Base-by-base conservation (phyloP, 2,329 filamentous ascomycete genomes). In the Cercospora sesami region DNA sequence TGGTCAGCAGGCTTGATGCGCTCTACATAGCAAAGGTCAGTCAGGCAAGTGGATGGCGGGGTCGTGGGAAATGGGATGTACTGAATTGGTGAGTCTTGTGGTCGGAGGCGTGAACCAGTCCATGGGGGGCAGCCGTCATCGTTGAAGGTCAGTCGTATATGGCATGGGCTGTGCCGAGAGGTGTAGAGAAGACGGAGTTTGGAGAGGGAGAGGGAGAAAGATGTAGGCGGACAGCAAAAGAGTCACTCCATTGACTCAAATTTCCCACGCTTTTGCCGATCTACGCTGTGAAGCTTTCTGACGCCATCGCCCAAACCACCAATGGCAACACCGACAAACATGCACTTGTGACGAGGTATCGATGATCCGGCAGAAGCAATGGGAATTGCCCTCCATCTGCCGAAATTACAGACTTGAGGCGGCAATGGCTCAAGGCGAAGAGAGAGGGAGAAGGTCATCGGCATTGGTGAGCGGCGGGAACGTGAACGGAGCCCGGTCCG, bases 1-100 rank as follows among this genome's bases (percentile, higher is more conserved):
- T 97, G 93, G 45, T 78, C 77, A 26, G 67, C 63, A 10, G 76
- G 73, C 33, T 71, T 75, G 48, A 75, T 74, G 64, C 76, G 71
- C 69, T 73, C 76, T 78, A 67, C 16, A 7, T 10, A 14, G 8
- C 48, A 26, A 5, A 30, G 21, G 64, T 72, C 63, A 72, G 70
- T 66, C 8, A 53, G 12, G 31, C 10, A 55, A 3, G 21, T 18
- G 4, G 0, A 58, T 45, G 31, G 62, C 9, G 53, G 9, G 30
- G 33, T 58, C 0, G 16, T n/a, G 14, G 9, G 7, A 42, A 42
- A 51, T 55, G 28, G n/a, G 28, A 53, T 63, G 60, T 61, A 73
- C 71, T 68, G 69, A 72, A 73, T 45, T 66, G 62, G 7, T 21
- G 33, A 23, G 62, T 67, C 59, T 67, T 57, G n/a, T 62, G 68